Conservation (phyloP, 2,329 filamentous ascomycete species). For the Hypoxylon sp. region DNA sequence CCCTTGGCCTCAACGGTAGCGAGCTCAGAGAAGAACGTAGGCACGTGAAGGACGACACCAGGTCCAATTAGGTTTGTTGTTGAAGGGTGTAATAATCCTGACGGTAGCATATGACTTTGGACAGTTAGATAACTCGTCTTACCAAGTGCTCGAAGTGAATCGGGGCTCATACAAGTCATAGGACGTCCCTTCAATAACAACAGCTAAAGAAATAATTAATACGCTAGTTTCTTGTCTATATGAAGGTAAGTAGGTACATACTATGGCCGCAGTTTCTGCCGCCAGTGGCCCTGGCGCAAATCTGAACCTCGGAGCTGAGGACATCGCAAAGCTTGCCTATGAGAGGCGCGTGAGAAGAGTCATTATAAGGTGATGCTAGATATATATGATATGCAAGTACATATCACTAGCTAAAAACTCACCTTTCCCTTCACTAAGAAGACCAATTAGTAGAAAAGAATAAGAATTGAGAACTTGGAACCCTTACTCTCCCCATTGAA, state of each 20-base stretch:
- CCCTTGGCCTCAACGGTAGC: slow-evolving; percentile 71
- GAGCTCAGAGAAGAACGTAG: slow-evolving; percentile 76
- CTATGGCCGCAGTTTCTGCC: slow-evolving; percentile 38
- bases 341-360: slow-evolving; percentile 17
- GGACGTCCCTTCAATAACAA: slow-evolving; percentile 28
- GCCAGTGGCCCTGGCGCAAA: slow-evolving; percentile 36
- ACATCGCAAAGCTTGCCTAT: slow-evolving; percentile 39
- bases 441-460: slow-evolving; percentile 22
- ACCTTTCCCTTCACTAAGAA: slow-evolving; percentile 40
- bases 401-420: slow-evolving; percentile 13
- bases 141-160: not conserved
- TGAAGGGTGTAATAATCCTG: slow-evolving; percentile 77
- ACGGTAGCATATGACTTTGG: slow-evolving; percentile 69
- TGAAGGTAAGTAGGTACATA: slow-evolving; percentile 16
- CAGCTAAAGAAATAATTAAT: slow-evolving; percentile 18
- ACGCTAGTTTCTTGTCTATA: not conserved
- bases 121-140: slow-evolving; percentile 4
- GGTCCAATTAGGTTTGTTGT: slow-evolving; percentile 82
- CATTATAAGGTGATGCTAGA: slow-evolving; percentile 3
- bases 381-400: slow-evolving; percentile 3
- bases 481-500: slow-evolving; percentile 42
- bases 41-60: slow-evolving; percentile 63
- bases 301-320: slow-evolving; percentile 36
- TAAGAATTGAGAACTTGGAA: not conserved
- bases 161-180: slow-evolving; percentile 34